Conservation (phyloP, 2,329 filamentous ascomycete species). For the Chaetomium sp. region DNA sequence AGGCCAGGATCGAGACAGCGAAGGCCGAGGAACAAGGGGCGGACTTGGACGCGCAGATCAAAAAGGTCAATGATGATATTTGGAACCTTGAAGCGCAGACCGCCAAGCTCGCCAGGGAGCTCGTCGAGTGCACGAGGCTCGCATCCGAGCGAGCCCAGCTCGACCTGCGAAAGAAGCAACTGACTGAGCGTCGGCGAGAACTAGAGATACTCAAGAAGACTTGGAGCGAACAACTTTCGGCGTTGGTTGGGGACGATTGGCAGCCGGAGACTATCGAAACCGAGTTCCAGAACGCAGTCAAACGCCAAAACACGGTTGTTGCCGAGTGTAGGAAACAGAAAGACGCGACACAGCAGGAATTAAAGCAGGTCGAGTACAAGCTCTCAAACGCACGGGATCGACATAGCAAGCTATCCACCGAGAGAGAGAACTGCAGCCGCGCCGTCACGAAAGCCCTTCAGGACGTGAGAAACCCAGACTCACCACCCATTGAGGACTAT, state of each 20-base stretch:
- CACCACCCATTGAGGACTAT: conserved; percentile 57
- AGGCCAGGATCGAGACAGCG: conserved; percentile 61
- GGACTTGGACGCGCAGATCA: conserved; percentile 71
- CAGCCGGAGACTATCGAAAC: conserved; percentile 67
- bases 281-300: conserved; percentile 66
- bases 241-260: conserved; percentile 69
- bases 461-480: conserved; percentile 42
- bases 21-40: conserved; percentile 65
- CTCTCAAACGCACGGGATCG: conserved; percentile 67
- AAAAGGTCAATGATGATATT: conserved; percentile 65
- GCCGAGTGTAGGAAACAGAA: conserved; percentile 68
- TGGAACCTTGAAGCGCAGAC: conserved; percentile 71
- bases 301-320: conserved; percentile 59
- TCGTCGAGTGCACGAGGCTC: conserved; percentile 78
- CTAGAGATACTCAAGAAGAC: conserved; percentile 76
- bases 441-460: conserved; percentile 55
- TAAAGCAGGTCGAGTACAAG: conserved; percentile 75
- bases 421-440: conserved; percentile 63
- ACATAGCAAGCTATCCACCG: conserved; percentile 63
- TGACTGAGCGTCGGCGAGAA: conserved; percentile 71
- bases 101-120: conserved; percentile 73
- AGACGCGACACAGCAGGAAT: conserved; percentile 69
- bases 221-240: conserved; percentile 70
- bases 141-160: conserved; percentile 83
- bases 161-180: conserved; percentile 79